Evolutionary conservation across 345 rosid genomes (phyloP), one percentile per base, ranked within the genome.

Genomic region (Brassica cretica): DNA sequence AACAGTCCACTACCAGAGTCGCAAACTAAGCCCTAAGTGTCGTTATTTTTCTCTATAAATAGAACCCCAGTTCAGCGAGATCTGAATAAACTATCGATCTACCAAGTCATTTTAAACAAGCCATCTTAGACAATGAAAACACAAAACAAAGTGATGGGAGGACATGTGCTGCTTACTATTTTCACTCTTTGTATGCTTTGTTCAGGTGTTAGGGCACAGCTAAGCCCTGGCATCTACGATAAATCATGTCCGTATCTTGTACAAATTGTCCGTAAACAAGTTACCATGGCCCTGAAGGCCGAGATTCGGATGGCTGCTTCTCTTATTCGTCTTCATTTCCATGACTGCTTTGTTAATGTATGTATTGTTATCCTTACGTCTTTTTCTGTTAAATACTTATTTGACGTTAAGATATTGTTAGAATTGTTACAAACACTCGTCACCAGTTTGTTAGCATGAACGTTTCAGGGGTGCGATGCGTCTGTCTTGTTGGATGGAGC

Each of bases 281-380:
- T 91, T 67, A n/a, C 5, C 6, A 82, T 64, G 11, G 96, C 93
- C 41, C 24, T 89, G 60, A 88, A 73, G 66, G 67, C 75, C 21
- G 96, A 91, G 71, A 86, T 5, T 21, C 82, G 91, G 39, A 91
- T 91, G 92, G 93, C 89, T 2, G 93, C 91, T 75, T 91, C 96
- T 32, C 82, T 91, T 74, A 76, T 81, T 24, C 84, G 84, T 61
- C 84, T 81, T 76, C 84, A 81, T 72, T 81, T 81, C 78, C 84
- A 91, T 16, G 96, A 90, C 77, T 91, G 96, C 77, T 91, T 89
- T 32, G 91, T 89, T 71, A 88, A 89, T 78, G 93, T 91, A 70
- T 37, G 90, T 76, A 25, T 33, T 74, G 4, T 5, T 29, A 19
- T 6, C 35, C 29, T 24, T 46, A 65, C 24, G 5, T 63, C 2